Percentiles rank a stretch among this genome's conserved stretches.
Conservation (phyloP, 495 filamentous ascomycete species). For the Talaromyces stipitatus region DNA sequence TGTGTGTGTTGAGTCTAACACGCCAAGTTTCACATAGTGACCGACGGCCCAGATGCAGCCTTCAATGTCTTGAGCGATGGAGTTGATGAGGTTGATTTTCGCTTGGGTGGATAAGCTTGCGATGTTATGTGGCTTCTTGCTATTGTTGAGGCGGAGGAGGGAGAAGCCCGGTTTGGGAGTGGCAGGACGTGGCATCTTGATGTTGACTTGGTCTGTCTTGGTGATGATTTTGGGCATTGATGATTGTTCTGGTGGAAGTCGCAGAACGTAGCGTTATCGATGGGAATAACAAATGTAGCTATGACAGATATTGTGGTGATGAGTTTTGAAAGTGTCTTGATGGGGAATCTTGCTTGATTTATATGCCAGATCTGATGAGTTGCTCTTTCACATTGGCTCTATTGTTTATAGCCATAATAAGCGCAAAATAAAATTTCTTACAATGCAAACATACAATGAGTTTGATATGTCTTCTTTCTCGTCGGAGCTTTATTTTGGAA, state of each 20-base stretch:
- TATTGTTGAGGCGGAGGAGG: constrained; percentile 14
- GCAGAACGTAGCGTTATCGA: neutral
- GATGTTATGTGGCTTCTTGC: constrained; percentile 8
- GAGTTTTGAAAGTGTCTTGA: neutral
- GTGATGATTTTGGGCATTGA: neutral
- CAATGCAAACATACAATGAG: neutral
- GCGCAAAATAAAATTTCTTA: neutral
- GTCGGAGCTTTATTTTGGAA: neutral
- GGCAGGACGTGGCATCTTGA: constrained; percentile 6
- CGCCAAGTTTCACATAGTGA: neutral
- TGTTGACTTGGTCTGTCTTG: constrained; percentile 1
- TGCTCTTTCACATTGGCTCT: neutral
- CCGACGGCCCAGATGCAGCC: constrained; percentile 2
- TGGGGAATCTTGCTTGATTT: neutral
- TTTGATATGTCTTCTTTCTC: neutral
- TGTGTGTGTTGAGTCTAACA: neutral
- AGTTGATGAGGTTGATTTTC: constrained; percentile 17
- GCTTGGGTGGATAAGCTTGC: constrained; percentile 5
- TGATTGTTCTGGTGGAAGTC: neutral
- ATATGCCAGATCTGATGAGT: neutral
- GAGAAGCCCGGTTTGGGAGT: constrained; percentile 7
- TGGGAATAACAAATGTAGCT: neutral
- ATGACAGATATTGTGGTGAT: neutral
- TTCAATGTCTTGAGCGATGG: constrained; percentile 21
- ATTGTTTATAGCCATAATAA: neutral